Evolutionary conservation across 129 eudicot genomes (phyloP), one percentile per base, ranked within the genome.

Genomic region (Silybum marianum): DNA sequence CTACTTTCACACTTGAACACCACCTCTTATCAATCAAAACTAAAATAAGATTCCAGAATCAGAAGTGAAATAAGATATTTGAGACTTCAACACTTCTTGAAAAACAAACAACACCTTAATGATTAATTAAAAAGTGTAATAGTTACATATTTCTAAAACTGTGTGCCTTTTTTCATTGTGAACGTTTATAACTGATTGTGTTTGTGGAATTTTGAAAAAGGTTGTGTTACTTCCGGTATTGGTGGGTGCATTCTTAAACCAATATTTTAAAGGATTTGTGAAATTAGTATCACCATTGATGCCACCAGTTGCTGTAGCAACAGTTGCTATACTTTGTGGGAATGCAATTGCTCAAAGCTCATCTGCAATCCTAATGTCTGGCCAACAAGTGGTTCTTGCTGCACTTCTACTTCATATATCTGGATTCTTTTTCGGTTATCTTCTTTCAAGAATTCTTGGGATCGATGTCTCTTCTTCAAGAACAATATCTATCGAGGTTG

Each of bases 191-290:
- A 18, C 14, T 71, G 40, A 70, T 71, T 3, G 11, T 32, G 12
- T 22, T 44, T 48, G 72, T 46, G 30, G 46, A 75, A n/a, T 24
- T 24, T 28, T 9, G 28, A 1, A 60, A 46, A 84, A 94, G 98
- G 98, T 94, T 24, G 97, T 94, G 80, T 87, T 94, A 78, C 95
- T 94, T 81, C 98, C 98, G 18, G 97, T 94, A n/a, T 73, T 94
- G 84, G 97, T 84, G 77, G 98, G 98, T 46, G 97, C 97, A 51
- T 90, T 94, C 78, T 87, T 94, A 25, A 94, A 94, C 83, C 98
- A 91, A 82, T 94, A 91, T 75, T 88, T 94, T 78, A 89, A 87
- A 83, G 73, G 90, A 54, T 74, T 91, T 9, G 98, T 94, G 70
- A 88, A 86, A 75, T 12, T 91, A 12, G 87, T 94, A 11, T 87